Base-by-base conservation (phyloP, 345 rosid genomes). In the Eucalyptus marginata region DNA sequence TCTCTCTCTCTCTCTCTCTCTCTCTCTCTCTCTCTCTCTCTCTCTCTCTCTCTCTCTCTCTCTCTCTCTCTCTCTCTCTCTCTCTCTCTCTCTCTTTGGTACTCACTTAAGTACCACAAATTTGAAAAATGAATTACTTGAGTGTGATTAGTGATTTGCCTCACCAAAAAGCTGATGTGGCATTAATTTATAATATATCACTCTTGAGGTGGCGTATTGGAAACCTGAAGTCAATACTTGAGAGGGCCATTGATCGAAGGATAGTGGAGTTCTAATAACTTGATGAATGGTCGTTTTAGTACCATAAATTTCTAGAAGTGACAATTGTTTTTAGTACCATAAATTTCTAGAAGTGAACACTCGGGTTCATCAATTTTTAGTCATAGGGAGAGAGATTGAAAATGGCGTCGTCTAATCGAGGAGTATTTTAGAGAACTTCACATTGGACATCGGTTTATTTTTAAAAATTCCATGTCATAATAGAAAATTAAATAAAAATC, bases 401-500 rank as follows among this genome's bases (percentile, higher is more conserved):
- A 56, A 24, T 0, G 5, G 0, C 1, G 1, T 24, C 9, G 0
- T 56, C 62, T 56, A 56, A 56, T 22, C 1, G 6, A 25, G 13
- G 13, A 56, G 29, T 10, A 56, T 24, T 24, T 56, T 24, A 56
- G 29, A 56, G 13, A 56, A 56, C 29, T 24, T 25, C 27, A 56
- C 62, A 9, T 56, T 56, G 29, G 62, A 56, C 6, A 0, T 56
- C 0, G 5, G 3, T 56, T 56, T 56, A 24, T 56, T 56, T 24
- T 56, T 24, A 10, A 56, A 56, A 56, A 10, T 25, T 22, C 29
- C 62, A 56, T 22, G 3, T 56, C 20, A 56, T 4, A 25, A 56
- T 56, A 24, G 62, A 56, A 22, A 56, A 56, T 10, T 56, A 56
- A 56, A 56, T 56, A 0, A 56, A 54, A 24, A 10, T 56, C 29